Evolutionary conservation across 1,139 yeast species (phyloP).

Genomic region (Pneumocystis carinii): DNA sequence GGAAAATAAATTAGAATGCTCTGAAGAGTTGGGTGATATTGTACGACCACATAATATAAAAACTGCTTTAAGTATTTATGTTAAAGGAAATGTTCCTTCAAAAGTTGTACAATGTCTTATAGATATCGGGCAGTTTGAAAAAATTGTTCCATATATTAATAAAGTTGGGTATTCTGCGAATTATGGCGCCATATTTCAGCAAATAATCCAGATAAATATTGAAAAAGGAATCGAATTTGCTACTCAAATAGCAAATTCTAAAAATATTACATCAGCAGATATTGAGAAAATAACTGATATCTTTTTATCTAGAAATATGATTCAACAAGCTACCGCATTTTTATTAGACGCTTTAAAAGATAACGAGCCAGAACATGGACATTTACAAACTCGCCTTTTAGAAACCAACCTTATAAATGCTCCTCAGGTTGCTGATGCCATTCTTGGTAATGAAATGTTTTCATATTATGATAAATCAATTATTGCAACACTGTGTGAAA

Average conservation of each 20-base stretch:
- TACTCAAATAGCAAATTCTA: conserved; percentile 56
- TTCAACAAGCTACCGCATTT: conserved; percentile 99
- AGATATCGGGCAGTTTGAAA: conserved; percentile 91
- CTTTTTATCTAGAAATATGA: conserved; percentile 82
- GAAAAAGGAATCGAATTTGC: conserved; percentile 98
- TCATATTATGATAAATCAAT: conserved; percentile 89
- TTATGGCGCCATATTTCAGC: conserved; percentile 77
- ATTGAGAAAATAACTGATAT: conserved; percentile 83
- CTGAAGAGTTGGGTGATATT: conserved; percentile 94
- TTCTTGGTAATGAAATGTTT: conserved; percentile 88
- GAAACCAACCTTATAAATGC: conserved; percentile 90
- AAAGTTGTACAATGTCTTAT: conserved; percentile 89
- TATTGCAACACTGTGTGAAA: conserved; percentile 82
- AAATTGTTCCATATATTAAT: conserved; percentile 84
- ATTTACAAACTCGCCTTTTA: conserved; percentile 82
- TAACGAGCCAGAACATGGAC: conserved; percentile 90
- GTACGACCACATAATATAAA: conserved; percentile 78
- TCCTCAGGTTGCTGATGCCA: conserved; percentile 99
- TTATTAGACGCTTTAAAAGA: conserved; percentile 87
- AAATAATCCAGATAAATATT: conserved; percentile 83
- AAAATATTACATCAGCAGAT: conserved; percentile 49
- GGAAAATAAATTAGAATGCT: conserved; percentile 82
- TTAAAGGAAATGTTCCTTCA: conserved; percentile 69
- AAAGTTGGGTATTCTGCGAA: conserved; percentile 83
- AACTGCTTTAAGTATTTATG: conserved; percentile 79